phyloP scores from a whole-genome alignment of 2,329 filamentous ascomycete genomes.

The Chrysoporthe deuterocubensis region DNA sequence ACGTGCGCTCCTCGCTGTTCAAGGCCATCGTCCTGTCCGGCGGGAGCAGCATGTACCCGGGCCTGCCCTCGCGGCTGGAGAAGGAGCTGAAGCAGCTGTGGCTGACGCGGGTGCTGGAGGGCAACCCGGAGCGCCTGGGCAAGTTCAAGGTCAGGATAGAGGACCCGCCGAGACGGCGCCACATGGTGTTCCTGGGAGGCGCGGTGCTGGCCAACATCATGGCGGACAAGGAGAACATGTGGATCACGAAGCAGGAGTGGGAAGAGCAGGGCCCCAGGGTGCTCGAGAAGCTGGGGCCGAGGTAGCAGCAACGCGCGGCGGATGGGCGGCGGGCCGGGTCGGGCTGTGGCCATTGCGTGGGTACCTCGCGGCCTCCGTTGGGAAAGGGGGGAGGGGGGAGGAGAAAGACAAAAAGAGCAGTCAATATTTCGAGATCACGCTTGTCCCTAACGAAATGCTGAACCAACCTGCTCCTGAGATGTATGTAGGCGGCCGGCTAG shows the following conservation, averaged over 20 bases:
- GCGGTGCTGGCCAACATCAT: constrained; percentile 98
- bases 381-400: constrained; percentile 23
- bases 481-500: no score
- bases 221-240: constrained; percentile 99
- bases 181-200: constrained; percentile 99
- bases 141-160: constrained; percentile 99
- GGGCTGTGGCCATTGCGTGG: neutral
- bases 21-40: constrained; percentile 97
- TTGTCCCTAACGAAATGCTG: no score
- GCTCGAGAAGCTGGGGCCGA: constrained; percentile 89
- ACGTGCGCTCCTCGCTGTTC: constrained; percentile 91
- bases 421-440: neutral
- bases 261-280: constrained; percentile 85
- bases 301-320: constrained; percentile 54
- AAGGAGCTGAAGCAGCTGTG: constrained; percentile 99
- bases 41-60: constrained; percentile 98
- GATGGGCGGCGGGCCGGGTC: neutral
- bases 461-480: no score
- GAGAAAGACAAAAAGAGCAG: constrained; percentile 16
- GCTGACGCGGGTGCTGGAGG: constrained; percentile 87
- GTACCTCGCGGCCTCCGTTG: neutral
- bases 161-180: constrained; percentile 90
- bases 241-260: constrained; percentile 98
- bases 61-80: constrained; percentile 89
- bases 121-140: constrained; percentile 90